Evolutionary conservation across 164 flowering plant genomes (phyloP).

Genomic region (Saururus chinensis): DNA sequence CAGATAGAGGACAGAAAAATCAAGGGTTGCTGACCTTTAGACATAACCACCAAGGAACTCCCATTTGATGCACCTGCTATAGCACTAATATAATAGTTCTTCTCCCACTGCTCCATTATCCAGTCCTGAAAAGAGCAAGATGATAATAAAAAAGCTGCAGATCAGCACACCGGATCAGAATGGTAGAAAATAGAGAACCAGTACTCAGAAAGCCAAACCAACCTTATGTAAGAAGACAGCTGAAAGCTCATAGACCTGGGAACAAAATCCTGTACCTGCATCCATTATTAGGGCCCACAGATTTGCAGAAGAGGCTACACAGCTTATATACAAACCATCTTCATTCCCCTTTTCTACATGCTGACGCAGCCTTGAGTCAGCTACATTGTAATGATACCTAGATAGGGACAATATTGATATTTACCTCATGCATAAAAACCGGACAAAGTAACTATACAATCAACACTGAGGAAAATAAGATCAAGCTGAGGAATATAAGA

Average conservation of each 20-base stretch:
- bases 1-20: not conserved
- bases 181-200: not conserved
- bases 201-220: not conserved
- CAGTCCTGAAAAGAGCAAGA: conserved; percentile 47
- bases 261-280: conserved; percentile 73
- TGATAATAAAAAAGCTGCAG: not conserved
- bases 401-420: conserved; percentile 2
- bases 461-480: not conserved
- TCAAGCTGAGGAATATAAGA: not conserved
- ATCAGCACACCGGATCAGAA: not conserved
- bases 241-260: conserved; percentile 78
- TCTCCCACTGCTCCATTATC: conserved; percentile 98
- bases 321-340: conserved; percentile 75
- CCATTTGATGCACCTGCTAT: conserved; percentile 84
- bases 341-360: conserved; percentile 86
- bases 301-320: conserved; percentile 64
- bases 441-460: not conserved
- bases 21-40: conserved; percentile 42
- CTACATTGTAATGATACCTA: conserved; percentile 92
- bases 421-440: not conserved
- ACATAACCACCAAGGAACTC: conserved; percentile 87
- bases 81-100: conserved; percentile 74
- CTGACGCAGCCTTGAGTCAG: conserved; percentile 65
- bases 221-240: conserved; percentile 72
- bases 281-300: conserved; percentile 95